Percentiles rank a stretch among this genome's conserved stretches.
Evolutionary conservation across 1,139 yeast species (phyloP).

Genomic region (Pichia sp.): DNA sequence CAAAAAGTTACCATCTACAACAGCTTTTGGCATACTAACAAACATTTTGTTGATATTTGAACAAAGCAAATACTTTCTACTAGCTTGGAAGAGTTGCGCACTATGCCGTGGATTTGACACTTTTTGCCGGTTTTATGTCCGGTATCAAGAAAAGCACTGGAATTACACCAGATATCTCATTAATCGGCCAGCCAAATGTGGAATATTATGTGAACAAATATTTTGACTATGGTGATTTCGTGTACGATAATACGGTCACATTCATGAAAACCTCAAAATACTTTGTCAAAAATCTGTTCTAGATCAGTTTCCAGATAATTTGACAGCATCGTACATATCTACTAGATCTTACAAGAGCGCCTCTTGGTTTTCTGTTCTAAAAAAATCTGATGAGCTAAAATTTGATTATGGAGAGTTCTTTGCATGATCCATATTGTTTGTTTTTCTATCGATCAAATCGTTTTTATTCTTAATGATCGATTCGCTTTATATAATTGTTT

Average conservation of each 20-base stretch:
- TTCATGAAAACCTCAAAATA: slow-evolving; percentile 68
- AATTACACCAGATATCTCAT: slow-evolving; percentile 47
- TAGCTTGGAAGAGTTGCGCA: slow-evolving; percentile 50
- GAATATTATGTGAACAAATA: slow-evolving; percentile 61
- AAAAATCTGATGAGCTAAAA: neutral
- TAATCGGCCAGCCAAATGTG: slow-evolving; percentile 45
- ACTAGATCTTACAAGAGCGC: too few relatives aligned
- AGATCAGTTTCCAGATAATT: neutral
- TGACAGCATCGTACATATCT: neutral
- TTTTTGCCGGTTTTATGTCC: slow-evolving; percentile 80
- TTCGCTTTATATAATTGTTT: neutral
- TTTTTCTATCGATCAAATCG: neutral
- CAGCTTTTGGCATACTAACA: too few relatives aligned
- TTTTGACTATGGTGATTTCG: slow-evolving; percentile 79
- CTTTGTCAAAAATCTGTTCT: slow-evolving; percentile 54
- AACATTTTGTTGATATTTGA: neutral
- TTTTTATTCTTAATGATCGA: neutral
- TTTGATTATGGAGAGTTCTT: neutral
- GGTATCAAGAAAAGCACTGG: slow-evolving; percentile 91
- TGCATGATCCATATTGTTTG: neutral
- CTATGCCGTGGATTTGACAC: slow-evolving; percentile 64
- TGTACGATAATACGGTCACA: slow-evolving; percentile 71
- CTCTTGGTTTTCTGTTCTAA: neutral
- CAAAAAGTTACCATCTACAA: too few relatives aligned
- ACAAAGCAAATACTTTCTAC: neutral